Conservation (phyloP, 305 asterid species). For the Coffea humblotiana region DNA sequence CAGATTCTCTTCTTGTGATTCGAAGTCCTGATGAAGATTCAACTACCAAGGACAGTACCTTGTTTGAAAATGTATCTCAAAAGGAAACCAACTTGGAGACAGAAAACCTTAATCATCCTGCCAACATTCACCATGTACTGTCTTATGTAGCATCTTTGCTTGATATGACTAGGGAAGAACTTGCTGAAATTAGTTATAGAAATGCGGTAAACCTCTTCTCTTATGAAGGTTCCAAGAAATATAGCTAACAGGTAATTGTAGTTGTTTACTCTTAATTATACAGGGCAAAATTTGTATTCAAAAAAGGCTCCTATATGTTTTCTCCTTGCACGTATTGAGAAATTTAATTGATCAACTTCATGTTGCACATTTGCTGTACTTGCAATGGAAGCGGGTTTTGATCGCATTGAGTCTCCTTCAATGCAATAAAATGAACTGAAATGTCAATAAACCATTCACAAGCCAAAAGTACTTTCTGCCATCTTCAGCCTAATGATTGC, state of each 20-base stretch:
- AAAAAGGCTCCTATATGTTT: background rate
- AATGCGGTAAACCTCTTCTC: constrained; percentile 71
- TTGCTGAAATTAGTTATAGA: constrained; percentile 64
- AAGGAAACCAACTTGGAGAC: constrained; percentile 19
- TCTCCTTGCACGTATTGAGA: background rate
- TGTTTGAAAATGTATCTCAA: background rate
- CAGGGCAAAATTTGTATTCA: background rate
- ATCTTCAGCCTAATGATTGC: background rate
- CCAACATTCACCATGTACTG: constrained; percentile 74
- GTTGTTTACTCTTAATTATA: background rate
- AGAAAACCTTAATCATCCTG: constrained; percentile 72
- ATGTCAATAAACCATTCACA: background rate
- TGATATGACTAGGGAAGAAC: constrained; percentile 56
- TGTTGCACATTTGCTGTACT: background rate
- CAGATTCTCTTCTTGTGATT: constrained; percentile 39
- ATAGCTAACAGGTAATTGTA: constrained; percentile 21
- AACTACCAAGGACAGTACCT: constrained; percentile 6
- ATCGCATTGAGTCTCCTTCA: background rate
- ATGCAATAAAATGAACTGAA: background rate
- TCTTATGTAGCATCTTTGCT: constrained; percentile 61
- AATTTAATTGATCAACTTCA: background rate
- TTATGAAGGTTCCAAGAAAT: constrained; percentile 71
- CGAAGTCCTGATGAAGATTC: constrained; percentile 28
- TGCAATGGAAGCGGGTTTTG: background rate
- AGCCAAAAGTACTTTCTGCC: background rate